These are phyloP conservation scores for Nigrograna mackinnonii DNA, from an alignment of 2,329 filamentous ascomycete species.

Conservation along the genomic window DNA sequence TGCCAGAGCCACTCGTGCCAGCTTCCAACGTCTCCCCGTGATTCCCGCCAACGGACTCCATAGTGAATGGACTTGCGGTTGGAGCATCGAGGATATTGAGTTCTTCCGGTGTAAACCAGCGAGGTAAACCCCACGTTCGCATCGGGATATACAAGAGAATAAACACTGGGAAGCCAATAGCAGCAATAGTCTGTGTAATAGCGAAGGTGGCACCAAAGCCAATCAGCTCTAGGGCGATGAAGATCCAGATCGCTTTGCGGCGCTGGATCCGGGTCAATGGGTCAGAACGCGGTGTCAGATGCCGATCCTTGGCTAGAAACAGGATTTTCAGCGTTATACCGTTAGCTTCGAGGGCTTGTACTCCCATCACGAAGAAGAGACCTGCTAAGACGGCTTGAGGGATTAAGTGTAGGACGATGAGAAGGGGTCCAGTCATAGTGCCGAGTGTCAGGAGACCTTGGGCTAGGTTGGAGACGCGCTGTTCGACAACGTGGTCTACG, in stretches of 20 bases:
- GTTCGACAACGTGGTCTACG: constrained; percentile 57
- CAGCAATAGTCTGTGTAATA: constrained; percentile 63
- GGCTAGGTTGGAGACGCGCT: constrained; percentile 59
- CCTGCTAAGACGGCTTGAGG: constrained; percentile 59
- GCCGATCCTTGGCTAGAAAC: constrained; percentile 51
- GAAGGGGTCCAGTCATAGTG: constrained; percentile 60
- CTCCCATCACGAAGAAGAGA: constrained; percentile 63
- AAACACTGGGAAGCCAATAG: constrained; percentile 63
- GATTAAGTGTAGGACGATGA: constrained; percentile 58
- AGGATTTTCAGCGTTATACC: constrained; percentile 57
- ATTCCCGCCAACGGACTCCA: constrained; percentile 57
- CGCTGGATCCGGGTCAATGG: constrained; percentile 49
- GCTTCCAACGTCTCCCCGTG: constrained; percentile 29
- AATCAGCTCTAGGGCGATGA: constrained; percentile 55
- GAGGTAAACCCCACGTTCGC: constrained; percentile 53
- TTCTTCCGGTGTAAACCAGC: constrained; percentile 54
- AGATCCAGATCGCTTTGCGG: constrained; percentile 51
- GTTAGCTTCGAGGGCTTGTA: constrained; percentile 56
- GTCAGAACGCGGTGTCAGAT: constrained; percentile 53
- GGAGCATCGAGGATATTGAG: constrained; percentile 56
- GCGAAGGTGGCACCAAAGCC: constrained; percentile 59
- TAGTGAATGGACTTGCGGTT: constrained; percentile 57
- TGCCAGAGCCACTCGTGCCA: no score
- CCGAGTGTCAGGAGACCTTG: constrained; percentile 59
- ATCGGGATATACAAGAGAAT: constrained; percentile 61